Base-by-base conservation (phyloP, 1,139 yeast genomes). In the Kurtzmaniella quercitrusa region DNA sequence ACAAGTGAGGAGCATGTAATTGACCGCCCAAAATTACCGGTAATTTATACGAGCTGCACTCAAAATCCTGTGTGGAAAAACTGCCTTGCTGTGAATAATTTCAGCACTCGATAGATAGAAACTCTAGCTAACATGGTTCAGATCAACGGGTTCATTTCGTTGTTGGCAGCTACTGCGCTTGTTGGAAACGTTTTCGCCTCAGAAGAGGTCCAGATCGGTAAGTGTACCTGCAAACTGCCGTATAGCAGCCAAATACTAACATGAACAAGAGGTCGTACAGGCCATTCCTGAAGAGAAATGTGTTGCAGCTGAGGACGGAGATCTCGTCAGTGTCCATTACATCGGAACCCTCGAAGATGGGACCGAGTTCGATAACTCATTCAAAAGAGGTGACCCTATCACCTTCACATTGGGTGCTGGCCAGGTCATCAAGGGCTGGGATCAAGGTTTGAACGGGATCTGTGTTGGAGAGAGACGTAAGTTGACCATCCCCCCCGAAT, bases 401-500 rank as follows among this genome's bases (percentile, higher is more conserved):
- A 66, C 74, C 40, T 88, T 89, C 63, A 69, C 66, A 31, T 66
- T 89, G 45, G 96, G 96, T 40, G 65, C 68, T 31, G 91, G 93
- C 16, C 83, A 78, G 57, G 96, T 89, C 40, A 88, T 89, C 57
- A 62, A 73, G 52, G 96, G 96, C 49, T 89, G 96, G 96, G 96
- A 89, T 51, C 80, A 84, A 63, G 96, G 96, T 38, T 70, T 88
- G 44, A 53, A 58, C 39, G 69, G 82, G 43, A 86, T 87, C 93
- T 89, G 96, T 65, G 73, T 86, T 60, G 96, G 96, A 41, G 96
- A 89, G 63, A 77, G 82, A 68, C 79, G 96, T 58, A 81, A 77
- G 54, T 73, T 89, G 55, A 77, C 80, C 37, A 87, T 90, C 59
- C 95, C 96, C 41, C 75, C 93, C 11, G 74, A 75, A 40, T 66